Evolutionary conservation across 106 monocot genomes (phyloP).

Genomic region (Posidonia australis): DNA sequence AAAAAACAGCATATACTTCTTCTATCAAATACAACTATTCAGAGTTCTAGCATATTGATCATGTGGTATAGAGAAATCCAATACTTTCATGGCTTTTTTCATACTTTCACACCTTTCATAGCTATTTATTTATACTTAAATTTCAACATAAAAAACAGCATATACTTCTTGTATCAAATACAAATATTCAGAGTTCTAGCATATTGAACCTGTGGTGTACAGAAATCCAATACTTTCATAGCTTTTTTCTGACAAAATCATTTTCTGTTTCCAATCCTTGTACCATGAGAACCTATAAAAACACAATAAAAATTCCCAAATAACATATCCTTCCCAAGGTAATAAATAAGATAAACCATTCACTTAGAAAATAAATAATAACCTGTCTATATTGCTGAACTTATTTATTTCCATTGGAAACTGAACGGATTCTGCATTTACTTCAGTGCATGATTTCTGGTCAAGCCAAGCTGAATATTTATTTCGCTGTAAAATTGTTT

Average conservation of each 20-base stretch:
- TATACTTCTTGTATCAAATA: too few relatives aligned
- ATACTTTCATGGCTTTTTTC: not conserved
- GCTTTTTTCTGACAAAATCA: constrained; percentile 10
- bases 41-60: not conserved
- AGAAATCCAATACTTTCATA: not conserved
- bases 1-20: too few relatives aligned
- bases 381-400: constrained; percentile 46
- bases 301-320: not conserved
- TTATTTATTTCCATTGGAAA: constrained; percentile 40
- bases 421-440: constrained; percentile 18
- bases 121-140: too few relatives aligned
- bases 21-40: too few relatives aligned
- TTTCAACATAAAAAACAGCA: too few relatives aligned
- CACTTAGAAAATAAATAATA: not conserved
- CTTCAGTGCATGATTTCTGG: constrained; percentile 28
- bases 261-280: constrained; percentile 46
- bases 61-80: not conserved
- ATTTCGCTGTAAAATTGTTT: constrained; percentile 20
- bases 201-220: not conserved
- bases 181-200: not conserved
- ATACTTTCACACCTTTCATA: too few relatives aligned
- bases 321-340: not conserved
- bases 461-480: constrained; percentile 60
- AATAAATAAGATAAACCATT: not conserved
- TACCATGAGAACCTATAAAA: constrained; percentile 53